These are phyloP conservation scores for Cercospora sp. DNA, from an alignment of 2,329 filamentous ascomycete genomes.

Conservation along the genomic window DNA sequence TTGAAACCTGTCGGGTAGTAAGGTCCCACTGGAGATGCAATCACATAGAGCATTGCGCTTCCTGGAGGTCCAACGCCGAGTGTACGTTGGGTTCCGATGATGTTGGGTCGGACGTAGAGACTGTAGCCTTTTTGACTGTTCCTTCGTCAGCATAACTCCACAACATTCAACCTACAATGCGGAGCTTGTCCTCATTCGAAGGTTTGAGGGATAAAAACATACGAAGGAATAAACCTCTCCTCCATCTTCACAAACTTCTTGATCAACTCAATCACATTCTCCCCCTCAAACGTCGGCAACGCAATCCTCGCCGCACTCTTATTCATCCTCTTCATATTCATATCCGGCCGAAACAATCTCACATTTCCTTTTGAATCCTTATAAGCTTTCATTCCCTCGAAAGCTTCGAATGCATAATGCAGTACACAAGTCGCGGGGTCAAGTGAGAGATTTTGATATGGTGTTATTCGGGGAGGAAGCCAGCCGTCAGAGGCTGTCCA, in stretches of 20 bases:
- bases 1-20: constrained; percentile 99
- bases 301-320: constrained; percentile 89
- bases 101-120: constrained; percentile 89
- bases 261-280: constrained; percentile 77
- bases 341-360: constrained; percentile 88
- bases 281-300: constrained; percentile 77
- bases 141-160: background rate
- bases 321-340: constrained; percentile 95
- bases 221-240: constrained; percentile 82
- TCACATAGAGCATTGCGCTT: constrained; percentile 88
- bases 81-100: constrained; percentile 95
- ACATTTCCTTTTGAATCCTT: constrained; percentile 77
- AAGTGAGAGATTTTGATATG: constrained; percentile 95
- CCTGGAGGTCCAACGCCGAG: constrained; percentile 91
- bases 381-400: constrained; percentile 99
- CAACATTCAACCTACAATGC: no score
- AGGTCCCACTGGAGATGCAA: constrained; percentile 92
- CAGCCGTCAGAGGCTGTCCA: constrained; percentile 87
- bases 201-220: constrained; percentile 38
- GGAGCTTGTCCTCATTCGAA: no score
- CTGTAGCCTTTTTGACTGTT: constrained; percentile 73
- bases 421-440: constrained; percentile 96
- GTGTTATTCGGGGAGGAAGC: constrained; percentile 78
- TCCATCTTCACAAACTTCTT: constrained; percentile 77
- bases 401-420: constrained; percentile 97